Conservation (phyloP, 805 yeast genomes). For the Spathaspora hagerdaliae region DNA sequence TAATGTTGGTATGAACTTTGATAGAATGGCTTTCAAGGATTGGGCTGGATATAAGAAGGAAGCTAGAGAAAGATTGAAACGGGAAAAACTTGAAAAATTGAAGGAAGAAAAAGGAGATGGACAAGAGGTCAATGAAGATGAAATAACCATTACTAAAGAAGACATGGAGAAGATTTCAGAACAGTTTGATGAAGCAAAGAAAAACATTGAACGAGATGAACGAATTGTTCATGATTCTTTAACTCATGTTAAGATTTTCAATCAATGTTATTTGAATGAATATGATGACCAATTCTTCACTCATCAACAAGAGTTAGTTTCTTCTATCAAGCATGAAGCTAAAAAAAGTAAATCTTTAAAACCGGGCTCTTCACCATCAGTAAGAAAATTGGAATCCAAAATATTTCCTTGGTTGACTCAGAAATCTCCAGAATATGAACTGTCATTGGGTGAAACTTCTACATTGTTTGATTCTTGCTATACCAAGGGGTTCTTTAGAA, state of each 20-base stretch:
- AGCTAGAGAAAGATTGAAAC: not conserved
- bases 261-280: constrained; percentile 17
- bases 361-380: not conserved
- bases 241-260: constrained; percentile 19
- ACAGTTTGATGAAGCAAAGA: constrained; percentile 1
- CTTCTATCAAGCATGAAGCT: constrained; percentile 14
- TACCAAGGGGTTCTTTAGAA: constrained; percentile 4
- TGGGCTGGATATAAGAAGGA: constrained; percentile 7
- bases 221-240: constrained; percentile 20
- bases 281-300: not conserved
- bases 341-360: not conserved
- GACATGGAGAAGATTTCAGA: constrained; percentile 3
- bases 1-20: constrained; percentile 11
- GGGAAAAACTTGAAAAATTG: not conserved
- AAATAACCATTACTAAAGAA: constrained; percentile 1
- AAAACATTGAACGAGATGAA: constrained; percentile 12
- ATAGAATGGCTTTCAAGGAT: constrained; percentile 6
- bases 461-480: not conserved
- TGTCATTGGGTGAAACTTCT: not conserved
- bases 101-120: not conserved
- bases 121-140: constrained; percentile 7
- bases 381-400: constrained; percentile 10
- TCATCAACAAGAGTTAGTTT: constrained; percentile 30
- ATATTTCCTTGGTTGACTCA: constrained; percentile 22
- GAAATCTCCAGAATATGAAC: constrained; percentile 15